Evolutionary conservation across 108 stramenopile species (phyloP).

Genomic region (Fistulifera solaris): DNA sequence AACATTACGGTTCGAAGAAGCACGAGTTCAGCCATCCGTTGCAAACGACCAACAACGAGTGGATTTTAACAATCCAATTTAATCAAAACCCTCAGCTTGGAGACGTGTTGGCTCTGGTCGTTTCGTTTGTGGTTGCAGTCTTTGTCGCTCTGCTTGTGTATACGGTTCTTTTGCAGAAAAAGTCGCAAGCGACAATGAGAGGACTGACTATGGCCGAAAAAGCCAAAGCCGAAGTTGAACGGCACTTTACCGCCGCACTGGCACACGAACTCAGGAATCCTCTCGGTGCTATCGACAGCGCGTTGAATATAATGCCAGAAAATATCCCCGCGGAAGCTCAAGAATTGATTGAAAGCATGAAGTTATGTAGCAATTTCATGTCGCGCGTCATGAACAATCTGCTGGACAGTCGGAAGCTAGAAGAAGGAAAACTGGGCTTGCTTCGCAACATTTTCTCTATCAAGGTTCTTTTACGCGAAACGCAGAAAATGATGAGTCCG

Average conservation of each 20-base stretch:
- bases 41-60: conserved; percentile 21
- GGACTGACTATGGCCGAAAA: conserved; percentile 19
- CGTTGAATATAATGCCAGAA: conserved; percentile 49
- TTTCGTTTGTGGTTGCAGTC: conserved; percentile 1
- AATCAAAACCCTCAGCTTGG: conserved; percentile 1
- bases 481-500: conserved; percentile 50
- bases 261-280: conserved; percentile 66
- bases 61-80: conserved; percentile 15
- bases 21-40: conserved; percentile 4
- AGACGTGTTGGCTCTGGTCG: not conserved
- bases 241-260: conserved; percentile 67
- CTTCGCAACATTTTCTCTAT: conserved; percentile 24
- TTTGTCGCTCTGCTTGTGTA: conserved; percentile 7
- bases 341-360: conserved; percentile 39
- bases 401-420: conserved; percentile 57
- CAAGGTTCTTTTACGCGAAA: conserved; percentile 17
- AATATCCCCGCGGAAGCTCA: conserved; percentile 28
- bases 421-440: conserved; percentile 61
- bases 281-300: conserved; percentile 56
- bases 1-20: not conserved
- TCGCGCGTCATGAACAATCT: conserved; percentile 67
- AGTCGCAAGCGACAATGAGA: conserved; percentile 1
- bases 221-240: conserved; percentile 59
- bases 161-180: conserved; percentile 13
- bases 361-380: conserved; percentile 59